Evolutionary conservation across 179 eudicot genomes (phyloP).

Genomic region (Actinidia polygama): DNA sequence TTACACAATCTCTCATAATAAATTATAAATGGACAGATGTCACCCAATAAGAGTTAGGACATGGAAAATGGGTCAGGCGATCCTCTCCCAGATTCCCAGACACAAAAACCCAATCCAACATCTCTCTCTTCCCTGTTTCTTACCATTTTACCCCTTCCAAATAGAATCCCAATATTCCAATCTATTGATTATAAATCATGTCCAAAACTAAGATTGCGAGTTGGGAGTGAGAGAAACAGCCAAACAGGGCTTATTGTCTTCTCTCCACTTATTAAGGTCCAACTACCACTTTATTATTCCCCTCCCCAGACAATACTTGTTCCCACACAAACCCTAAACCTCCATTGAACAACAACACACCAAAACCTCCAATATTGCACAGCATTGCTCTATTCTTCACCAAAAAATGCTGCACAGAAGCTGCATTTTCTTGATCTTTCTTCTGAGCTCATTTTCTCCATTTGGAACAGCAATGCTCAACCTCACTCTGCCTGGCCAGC

Average conservation of each 20-base stretch:
- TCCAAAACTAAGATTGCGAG: not conserved
- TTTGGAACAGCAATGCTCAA: slow-evolving; percentile 38
- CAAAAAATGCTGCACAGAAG: slow-evolving; percentile 34
- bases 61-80: no score
- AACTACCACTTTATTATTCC: not conserved
- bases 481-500: slow-evolving; percentile 68
- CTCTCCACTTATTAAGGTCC: not conserved
- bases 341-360: not conserved
- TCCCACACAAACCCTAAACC: not conserved
- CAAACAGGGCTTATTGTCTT: not conserved
- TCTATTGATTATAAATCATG: not conserved
- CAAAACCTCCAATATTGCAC: not conserved
- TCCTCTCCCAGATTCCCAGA: no score
- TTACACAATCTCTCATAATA: no score
- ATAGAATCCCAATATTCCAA: not conserved
- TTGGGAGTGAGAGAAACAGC: not conserved
- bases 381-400: not conserved
- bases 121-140: not conserved
- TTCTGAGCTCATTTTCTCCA: slow-evolving; percentile 31
- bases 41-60: no score
- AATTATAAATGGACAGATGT: no score
- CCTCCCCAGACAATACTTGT: not conserved
- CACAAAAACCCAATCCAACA: not conserved
- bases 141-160: not conserved
- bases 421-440: slow-evolving; percentile 52